Evolutionary conservation across 2,329 filamentous ascomycete genomes (phyloP), one percentile per base, ranked within the genome.

Genomic region (Exophiala aquamarina): DNA sequence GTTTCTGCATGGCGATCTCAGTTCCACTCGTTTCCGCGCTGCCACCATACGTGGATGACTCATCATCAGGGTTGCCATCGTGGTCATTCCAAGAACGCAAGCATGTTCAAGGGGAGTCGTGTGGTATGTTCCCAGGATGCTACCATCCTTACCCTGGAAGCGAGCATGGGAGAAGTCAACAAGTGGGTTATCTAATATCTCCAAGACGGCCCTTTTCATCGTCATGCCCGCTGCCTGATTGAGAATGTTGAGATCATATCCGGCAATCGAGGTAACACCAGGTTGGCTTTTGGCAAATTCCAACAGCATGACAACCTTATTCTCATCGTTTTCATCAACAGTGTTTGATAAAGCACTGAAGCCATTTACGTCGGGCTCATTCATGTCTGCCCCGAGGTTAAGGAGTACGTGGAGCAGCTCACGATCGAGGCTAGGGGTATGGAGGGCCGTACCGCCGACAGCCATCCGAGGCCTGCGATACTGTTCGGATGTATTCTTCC

Each of bases 371-470:
- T 21, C 26, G 38, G 11, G 11, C 9, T n/a, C n/a, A 15, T 31
- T 41, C 17, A 41, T 35, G 32, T 44, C 20, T n/a, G 28, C 41
- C 9, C 41, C 41, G 15, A 34, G 15, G 13, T 18, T 21, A 13
- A 44, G 15, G 15, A 44, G 41, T 7, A 19, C 13, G 11, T 38
- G 15, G 18, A 44, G 9, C 31, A 21, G 11, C n/a, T 37, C 26
- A 18, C 13, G 10, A 13, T 35, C 31, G 10, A 44, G 19, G 31
- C 20, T 19, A 44, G 23, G 23, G 11, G 18, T n/a, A 19, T 44
- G 26, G 13, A 44, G 41, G 15, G 36, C 31, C 3, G 28, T 44
- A 11, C 41, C 41, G 17, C 41, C 41, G 3, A 21, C 28, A 34
- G 41, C 17, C 19, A 35, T 20, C 15, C 13, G 10, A 18, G 28